Base-by-base conservation (phyloP, 106 monocot genomes). In the Acorus calamus region DNA sequence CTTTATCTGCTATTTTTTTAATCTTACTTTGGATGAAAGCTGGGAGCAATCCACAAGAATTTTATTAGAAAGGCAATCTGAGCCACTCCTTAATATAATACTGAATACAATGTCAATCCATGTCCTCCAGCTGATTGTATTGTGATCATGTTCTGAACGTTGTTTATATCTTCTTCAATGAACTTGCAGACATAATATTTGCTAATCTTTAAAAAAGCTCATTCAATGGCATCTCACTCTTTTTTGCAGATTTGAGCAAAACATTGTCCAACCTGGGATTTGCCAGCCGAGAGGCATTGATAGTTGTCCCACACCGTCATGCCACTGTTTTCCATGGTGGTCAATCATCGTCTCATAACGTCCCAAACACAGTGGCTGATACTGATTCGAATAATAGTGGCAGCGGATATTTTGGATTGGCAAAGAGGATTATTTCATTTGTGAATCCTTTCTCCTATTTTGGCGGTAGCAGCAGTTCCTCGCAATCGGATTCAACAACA, bases 381-480 rank as follows among this genome's bases (percentile, higher is more conserved):
- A 5, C 63, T 55, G 55, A 42, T 55, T 56, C 74, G 47, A 55
- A 61, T 66, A 80, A 69, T 11, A 66, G 45, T 73, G 59, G 44
- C 42, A 61, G 57, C 43, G 84, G 93, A 49, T 89, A 86, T 71
- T 86, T 89, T 79, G 81, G 71, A 46, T 83, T 74, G 69, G 49
- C 84, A 50, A 94, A 73, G 70, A 69, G 72, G 55, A 53, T 75
- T 49, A 10, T 94, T 3, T 94, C 93, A 0, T 86, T 79, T 49
- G 8, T 84, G 61, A 94, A 94, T 69, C 93, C 93, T 0, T 73
- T 94, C 54, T 86, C 89, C 8, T 94, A 89, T 68, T 48, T 89
- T 67, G 77, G 77, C 3, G 79, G 79, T 44, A 65, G 49, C 69
- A 11, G 71, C 8, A 56, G 49, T 63, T 61, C 84, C 55, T 69